Evolutionary conservation across 345 rosid species (phyloP).

Genomic region (Clarkia xantiana): DNA sequence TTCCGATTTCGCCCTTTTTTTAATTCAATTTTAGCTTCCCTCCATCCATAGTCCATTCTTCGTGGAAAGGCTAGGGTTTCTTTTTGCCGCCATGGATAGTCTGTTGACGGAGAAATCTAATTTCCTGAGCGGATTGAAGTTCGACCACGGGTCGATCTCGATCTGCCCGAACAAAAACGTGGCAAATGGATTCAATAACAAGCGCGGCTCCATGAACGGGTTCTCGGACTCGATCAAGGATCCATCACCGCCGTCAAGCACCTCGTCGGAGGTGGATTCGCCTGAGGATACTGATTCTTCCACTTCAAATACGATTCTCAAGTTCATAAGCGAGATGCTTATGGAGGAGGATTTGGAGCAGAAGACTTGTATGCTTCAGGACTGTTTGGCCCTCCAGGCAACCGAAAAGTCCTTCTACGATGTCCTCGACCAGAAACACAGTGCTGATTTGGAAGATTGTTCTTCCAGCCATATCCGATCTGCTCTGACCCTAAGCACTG

Average conservation of each 20-base stretch:
- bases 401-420: constrained; percentile 69
- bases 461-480: constrained; percentile 5
- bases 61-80: not conserved
- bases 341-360: constrained; percentile 74
- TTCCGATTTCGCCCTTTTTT: not conserved
- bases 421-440: constrained; percentile 39
- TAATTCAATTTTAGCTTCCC: not conserved
- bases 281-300: constrained; percentile 17
- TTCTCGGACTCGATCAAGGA: not conserved
- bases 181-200: constrained; percentile 10
- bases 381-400: constrained; percentile 51
- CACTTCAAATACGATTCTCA: constrained; percentile 23
- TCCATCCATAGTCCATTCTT: not conserved
- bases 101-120: constrained; percentile 9
- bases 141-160: constrained; percentile 10
- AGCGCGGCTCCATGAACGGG: not conserved
- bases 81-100: constrained; percentile 12
- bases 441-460: constrained; percentile 5
- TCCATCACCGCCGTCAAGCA: not conserved
- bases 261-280: constrained; percentile 7
- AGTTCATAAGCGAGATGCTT: constrained; percentile 60
- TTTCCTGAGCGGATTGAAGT: constrained; percentile 12
- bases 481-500: not conserved
- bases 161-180: constrained; percentile 10
- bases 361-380: constrained; percentile 64